phyloP scores from a whole-genome alignment of 2,329 filamentous ascomycete species.

The Pseudogymnoascus sp. region DNA sequence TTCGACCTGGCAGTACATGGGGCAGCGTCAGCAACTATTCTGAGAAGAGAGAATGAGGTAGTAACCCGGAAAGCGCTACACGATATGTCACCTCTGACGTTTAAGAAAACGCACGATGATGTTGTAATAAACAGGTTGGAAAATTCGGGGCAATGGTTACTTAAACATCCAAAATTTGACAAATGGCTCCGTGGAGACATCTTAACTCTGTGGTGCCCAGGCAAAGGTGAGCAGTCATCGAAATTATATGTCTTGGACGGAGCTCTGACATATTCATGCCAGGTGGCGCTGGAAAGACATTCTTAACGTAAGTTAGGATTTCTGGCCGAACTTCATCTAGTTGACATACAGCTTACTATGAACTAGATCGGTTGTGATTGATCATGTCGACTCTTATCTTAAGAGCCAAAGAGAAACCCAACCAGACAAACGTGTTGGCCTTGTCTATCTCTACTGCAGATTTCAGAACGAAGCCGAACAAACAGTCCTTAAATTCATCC shows the following conservation, averaged over 20 bases:
- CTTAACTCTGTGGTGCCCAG: not conserved
- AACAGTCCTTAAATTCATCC: not conserved
- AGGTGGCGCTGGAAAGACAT: not conserved
- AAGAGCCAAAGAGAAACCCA: not conserved
- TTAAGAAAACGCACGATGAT: not conserved
- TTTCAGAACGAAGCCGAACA: not conserved
- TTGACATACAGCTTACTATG: not conserved
- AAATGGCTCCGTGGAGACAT: slow-evolving; percentile 1
- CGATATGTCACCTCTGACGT: not conserved
- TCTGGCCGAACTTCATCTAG: not conserved
- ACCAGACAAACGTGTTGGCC: not conserved
- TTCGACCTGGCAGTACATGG: not conserved
- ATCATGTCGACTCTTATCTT: not conserved
- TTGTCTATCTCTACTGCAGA: not conserved
- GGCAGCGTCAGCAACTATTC: not conserved
- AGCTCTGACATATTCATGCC: not conserved
- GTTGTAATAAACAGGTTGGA: not conserved
- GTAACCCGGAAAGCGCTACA: not conserved
- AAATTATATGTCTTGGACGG: not conserved
- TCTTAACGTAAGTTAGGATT: not conserved
- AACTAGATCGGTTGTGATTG: not conserved
- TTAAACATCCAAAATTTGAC: not conserved
- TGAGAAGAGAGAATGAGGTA: not conserved
- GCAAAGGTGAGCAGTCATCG: not conserved
- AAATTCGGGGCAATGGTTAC: not conserved